These are phyloP conservation scores for Mrakia hoshinonis DNA, from an alignment of 768 basidiomycete species.

Conservation along the genomic window DNA sequence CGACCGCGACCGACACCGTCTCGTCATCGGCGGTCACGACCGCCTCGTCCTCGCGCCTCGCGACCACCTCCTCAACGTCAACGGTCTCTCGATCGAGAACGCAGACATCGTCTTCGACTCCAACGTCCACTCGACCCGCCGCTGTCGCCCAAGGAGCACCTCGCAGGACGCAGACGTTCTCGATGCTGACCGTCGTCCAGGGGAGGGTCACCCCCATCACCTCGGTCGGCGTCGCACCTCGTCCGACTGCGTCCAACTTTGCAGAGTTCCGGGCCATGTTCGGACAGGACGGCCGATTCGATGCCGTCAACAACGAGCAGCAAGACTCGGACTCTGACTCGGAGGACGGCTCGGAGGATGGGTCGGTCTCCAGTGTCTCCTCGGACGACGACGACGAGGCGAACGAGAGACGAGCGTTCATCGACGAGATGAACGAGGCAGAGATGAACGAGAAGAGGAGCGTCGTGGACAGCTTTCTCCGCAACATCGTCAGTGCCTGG, in stretches of 20 bases:
- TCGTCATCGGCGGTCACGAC: neutral
- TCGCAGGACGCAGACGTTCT: neutral
- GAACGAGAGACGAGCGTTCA: neutral
- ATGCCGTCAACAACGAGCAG: neutral
- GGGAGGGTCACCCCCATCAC: neutral
- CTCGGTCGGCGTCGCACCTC: slow-evolving; percentile 2
- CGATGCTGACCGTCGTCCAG: neutral
- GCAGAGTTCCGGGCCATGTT: neutral
- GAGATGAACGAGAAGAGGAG: neutral
- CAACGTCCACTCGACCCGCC: neutral
- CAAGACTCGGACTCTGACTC: neutral
- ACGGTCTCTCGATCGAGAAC: neutral
- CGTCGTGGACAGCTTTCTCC: neutral
- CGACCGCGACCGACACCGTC: neutral
- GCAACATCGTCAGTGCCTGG: neutral
- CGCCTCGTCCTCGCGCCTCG: neutral
- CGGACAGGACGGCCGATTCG: neutral
- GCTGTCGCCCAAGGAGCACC: no score
- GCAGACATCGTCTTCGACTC: neutral
- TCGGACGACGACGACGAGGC: neutral
- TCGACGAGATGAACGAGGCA: neutral
- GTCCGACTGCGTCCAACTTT: neutral
- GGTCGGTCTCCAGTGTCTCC: no score
- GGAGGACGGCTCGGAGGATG: neutral
- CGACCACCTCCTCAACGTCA: neutral